Conservation (phyloP, 23 red algal genomes). For the Chondrus crispus region DNA sequence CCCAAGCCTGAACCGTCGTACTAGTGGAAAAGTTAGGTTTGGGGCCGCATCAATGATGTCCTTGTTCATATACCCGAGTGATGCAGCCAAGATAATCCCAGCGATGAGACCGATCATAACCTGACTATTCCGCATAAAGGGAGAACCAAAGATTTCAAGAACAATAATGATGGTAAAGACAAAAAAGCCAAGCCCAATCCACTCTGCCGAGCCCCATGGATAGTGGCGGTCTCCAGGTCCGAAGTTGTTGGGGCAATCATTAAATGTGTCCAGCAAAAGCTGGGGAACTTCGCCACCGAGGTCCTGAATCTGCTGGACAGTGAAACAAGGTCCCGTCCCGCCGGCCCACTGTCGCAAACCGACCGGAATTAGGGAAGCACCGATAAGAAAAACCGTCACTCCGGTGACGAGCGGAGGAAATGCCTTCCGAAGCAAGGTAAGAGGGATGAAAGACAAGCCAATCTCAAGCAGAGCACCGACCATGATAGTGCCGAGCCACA, state of each 20-base stretch:
- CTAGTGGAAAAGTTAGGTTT: constrained; percentile 49
- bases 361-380: constrained; percentile 13
- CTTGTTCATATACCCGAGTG: constrained; percentile 29
- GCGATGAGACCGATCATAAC: constrained; percentile 49
- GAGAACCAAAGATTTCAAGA: constrained; percentile 80
- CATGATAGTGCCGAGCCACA: constrained; percentile 65
- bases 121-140: constrained; percentile 64
- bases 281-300: not conserved
- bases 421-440: not conserved
- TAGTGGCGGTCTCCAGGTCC: not conserved
- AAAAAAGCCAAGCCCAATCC: constrained; percentile 68
- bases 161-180: constrained; percentile 55
- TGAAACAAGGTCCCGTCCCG: constrained; percentile 40
- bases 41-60: constrained; percentile 24
- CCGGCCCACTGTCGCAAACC: constrained; percentile 70
- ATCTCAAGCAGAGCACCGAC: constrained; percentile 67
- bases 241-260: constrained; percentile 13
- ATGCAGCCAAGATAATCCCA: constrained; percentile 47
- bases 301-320: not conserved
- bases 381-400: constrained; percentile 65
- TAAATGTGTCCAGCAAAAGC: not conserved
- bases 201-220: constrained; percentile 33
- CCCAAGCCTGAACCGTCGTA: constrained; percentile 59
- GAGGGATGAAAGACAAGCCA: constrained; percentile 57
- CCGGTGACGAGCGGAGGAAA: constrained; percentile 85